These are phyloP conservation scores for Pholiota conissans DNA, from an alignment of 768 basidiomycete genomes.

Conservation along the genomic window DNA sequence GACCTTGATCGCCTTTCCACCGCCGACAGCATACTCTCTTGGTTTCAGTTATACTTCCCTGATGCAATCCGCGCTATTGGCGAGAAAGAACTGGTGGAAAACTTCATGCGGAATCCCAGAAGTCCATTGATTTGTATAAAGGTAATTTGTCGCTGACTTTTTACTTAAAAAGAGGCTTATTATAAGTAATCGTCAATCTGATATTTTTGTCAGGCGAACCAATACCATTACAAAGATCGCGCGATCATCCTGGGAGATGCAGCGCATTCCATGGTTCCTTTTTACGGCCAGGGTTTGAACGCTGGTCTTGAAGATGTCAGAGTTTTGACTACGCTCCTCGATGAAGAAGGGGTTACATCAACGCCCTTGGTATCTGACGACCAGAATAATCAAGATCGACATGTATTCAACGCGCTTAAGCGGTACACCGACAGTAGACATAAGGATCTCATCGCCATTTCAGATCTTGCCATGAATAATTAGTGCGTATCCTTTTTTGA, in stretches of 20 bases:
- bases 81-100: slow-evolving; percentile 69
- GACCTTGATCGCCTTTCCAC: slow-evolving; percentile 70
- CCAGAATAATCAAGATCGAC: slow-evolving; percentile 46
- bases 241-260: slow-evolving; percentile 91
- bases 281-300: slow-evolving; percentile 96
- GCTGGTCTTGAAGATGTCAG: slow-evolving; percentile 98
- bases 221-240: slow-evolving; percentile 89
- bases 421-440: slow-evolving; percentile 82
- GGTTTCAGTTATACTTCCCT: slow-evolving; percentile 85
- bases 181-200: slow-evolving; percentile 19
- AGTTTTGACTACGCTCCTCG: slow-evolving; percentile 75
- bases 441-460: slow-evolving; percentile 88
- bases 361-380: slow-evolving; percentile 33
- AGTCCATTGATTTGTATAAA: slow-evolving; percentile 91
- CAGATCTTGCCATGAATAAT: slow-evolving; percentile 92
- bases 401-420: slow-evolving; percentile 64
- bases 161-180: slow-evolving; percentile 17
- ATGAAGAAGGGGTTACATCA: slow-evolving; percentile 65
- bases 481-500: slow-evolving; percentile 65
- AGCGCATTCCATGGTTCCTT: slow-evolving; percentile 98
- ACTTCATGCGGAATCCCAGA: slow-evolving; percentile 83
- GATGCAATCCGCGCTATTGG: slow-evolving; percentile 89
- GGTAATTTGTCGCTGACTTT: slow-evolving; percentile 47
- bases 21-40: slow-evolving; percentile 56
- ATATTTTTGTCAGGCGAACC: slow-evolving; percentile 58